Conservation (phyloP, 164 flowering plant species). For the Paratinospora sagittata region DNA sequence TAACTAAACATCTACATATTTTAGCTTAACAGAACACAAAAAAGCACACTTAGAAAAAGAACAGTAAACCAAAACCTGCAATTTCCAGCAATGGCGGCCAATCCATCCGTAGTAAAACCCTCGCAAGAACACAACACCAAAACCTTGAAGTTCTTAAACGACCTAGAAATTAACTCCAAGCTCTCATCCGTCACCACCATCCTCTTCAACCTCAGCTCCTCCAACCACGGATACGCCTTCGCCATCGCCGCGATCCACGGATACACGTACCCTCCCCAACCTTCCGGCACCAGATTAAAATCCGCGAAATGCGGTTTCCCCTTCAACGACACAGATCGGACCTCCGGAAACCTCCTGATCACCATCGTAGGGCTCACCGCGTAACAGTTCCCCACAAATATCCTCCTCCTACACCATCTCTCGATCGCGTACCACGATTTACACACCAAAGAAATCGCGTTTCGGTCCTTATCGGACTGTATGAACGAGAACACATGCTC, state of each 20-base stretch:
- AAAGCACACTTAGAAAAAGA: background rate
- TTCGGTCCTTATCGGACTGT: conserved; percentile 49
- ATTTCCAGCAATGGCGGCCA: conserved; percentile 76
- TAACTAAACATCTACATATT: background rate
- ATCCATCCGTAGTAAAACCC: conserved; percentile 74
- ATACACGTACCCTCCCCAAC: conserved; percentile 72
- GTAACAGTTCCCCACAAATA: conserved; percentile 86
- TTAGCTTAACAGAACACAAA: too few relatives aligned
- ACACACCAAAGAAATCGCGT: conserved; percentile 73
- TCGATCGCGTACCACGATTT: conserved; percentile 82
- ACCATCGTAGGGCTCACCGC: conserved; percentile 49
- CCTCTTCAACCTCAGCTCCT: conserved; percentile 83
- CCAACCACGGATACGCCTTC: conserved; percentile 40
- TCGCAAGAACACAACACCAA: conserved; percentile 65
- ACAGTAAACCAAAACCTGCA: conserved; percentile 51
- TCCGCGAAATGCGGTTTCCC: conserved; percentile 98
- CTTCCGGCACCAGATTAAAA: conserved; percentile 78
- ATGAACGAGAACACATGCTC: conserved; percentile 85
- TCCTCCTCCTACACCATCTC: conserved; percentile 46
- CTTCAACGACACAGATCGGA: conserved; percentile 56
- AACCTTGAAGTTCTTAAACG: conserved; percentile 63
- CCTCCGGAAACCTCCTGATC: conserved; percentile 60
- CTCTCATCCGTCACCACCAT: conserved; percentile 82
- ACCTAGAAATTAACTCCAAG: conserved; percentile 61
- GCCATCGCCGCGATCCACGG: conserved; percentile 76